Percentiles rank a stretch among this genome's conserved stretches.
Evolutionary conservation across 1,139 yeast species (phyloP).

Genomic region (Torulaspora pretoriensis): DNA sequence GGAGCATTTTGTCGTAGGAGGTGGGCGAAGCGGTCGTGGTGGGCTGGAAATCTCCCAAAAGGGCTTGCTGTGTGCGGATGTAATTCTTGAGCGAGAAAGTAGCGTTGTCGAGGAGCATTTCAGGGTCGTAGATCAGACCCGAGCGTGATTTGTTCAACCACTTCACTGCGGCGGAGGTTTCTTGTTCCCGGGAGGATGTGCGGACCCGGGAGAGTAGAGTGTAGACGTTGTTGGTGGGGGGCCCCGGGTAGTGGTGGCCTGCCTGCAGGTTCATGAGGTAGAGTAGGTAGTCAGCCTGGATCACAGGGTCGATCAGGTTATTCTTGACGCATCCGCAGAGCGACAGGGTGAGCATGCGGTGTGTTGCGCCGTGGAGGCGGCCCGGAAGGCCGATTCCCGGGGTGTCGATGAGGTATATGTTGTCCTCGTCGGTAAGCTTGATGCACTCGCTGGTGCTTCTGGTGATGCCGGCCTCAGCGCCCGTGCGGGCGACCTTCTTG

Average conservation of each 20-base stretch:
- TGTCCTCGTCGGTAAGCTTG: slow-evolving; percentile 49
- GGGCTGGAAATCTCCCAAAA: background rate
- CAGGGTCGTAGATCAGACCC: slow-evolving; percentile 41
- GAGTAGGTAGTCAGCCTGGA: slow-evolving; percentile 81
- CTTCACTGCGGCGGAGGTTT: slow-evolving; percentile 59
- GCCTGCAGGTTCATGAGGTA: slow-evolving; percentile 63
- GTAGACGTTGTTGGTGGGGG: slow-evolving; percentile 72
- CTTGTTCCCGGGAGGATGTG: slow-evolving; percentile 38
- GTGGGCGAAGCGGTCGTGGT: background rate
- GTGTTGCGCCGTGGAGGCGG: slow-evolving; percentile 56
- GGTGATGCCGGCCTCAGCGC: slow-evolving; percentile 90
- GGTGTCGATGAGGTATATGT: slow-evolving; percentile 74
- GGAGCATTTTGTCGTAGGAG: slow-evolving; percentile 2
- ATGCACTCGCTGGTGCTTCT: slow-evolving; percentile 74
- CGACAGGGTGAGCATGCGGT: slow-evolving; percentile 67
- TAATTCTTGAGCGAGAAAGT: slow-evolving; percentile 19
- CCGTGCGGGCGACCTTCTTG: slow-evolving; percentile 76
- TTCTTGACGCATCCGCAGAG: slow-evolving; percentile 76
- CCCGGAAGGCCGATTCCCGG: slow-evolving; percentile 87
- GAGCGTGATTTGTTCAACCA: slow-evolving; percentile 68
- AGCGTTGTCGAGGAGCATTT: slow-evolving; percentile 18
- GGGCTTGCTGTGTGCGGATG: slow-evolving; percentile 2
- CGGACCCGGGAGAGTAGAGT: slow-evolving; percentile 47
- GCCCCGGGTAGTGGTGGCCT: slow-evolving; percentile 51
- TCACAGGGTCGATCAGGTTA: slow-evolving; percentile 70